Evolutionary conservation across 2,329 filamentous ascomycete genomes (phyloP).

Genomic region (Beauveria medogensis): DNA sequence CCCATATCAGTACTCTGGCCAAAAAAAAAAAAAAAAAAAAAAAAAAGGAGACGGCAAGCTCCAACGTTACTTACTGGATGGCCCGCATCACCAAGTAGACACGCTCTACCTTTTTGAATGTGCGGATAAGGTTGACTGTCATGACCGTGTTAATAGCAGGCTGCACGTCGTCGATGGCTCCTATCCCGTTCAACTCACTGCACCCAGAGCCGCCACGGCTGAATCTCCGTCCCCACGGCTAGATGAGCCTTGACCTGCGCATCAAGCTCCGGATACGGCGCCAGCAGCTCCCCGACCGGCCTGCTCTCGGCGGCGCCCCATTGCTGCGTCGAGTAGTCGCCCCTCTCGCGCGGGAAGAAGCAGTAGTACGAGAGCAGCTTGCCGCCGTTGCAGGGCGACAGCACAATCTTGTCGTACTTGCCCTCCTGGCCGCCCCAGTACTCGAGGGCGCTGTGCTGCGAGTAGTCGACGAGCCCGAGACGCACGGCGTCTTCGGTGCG

Average conservation of each 20-base stretch:
- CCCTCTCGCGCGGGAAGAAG: slow-evolving; percentile 51
- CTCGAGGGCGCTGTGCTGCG: slow-evolving; percentile 51
- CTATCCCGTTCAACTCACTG: slow-evolving; percentile 29
- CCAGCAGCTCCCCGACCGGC: slow-evolving; percentile 49
- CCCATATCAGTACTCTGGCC: background rate
- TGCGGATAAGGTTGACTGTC: slow-evolving; percentile 46
- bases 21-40: too few relatives aligned
- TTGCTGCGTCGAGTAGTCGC: slow-evolving; percentile 52
- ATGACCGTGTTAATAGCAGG: background rate
- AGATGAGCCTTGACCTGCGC: slow-evolving; percentile 44
- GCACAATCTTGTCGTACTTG: slow-evolving; percentile 61
- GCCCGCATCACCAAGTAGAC: slow-evolving; percentile 57
- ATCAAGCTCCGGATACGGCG: slow-evolving; percentile 48
- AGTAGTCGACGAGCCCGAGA: slow-evolving; percentile 56
- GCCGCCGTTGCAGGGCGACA: slow-evolving; percentile 60
- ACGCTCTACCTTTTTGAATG: slow-evolving; percentile 41
- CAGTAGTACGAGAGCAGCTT: slow-evolving; percentile 61
- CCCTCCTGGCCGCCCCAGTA: slow-evolving; percentile 62
- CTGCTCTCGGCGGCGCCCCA: slow-evolving; percentile 47
- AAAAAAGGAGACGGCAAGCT: too few relatives aligned
- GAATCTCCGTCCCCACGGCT: slow-evolving; percentile 48
- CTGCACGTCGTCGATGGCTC: too few relatives aligned
- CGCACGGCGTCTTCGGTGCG: slow-evolving; percentile 50
- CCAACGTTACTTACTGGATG: slow-evolving; percentile 41
- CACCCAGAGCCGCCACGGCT: slow-evolving; percentile 54